phyloP scores from a whole-genome alignment of 2,329 filamentous ascomycete species.

The Colletotrichum higginsianum region DNA sequence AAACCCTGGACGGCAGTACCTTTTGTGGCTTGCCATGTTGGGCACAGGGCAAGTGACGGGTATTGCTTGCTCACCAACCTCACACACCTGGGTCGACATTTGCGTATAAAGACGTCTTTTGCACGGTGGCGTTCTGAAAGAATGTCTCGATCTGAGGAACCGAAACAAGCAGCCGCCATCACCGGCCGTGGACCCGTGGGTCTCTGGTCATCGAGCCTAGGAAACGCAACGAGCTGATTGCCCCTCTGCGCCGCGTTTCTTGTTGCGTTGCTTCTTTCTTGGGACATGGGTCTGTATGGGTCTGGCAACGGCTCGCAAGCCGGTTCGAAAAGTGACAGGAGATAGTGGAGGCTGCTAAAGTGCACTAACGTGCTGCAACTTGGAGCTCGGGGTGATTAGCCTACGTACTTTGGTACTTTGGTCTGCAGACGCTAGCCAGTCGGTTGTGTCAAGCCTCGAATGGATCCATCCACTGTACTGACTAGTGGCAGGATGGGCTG shows the following conservation, averaged over 20 bases:
- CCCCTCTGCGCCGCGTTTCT: constrained; percentile 11
- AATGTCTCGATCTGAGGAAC: background rate
- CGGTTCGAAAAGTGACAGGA: constrained; percentile 41
- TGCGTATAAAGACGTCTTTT: background rate
- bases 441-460: background rate
- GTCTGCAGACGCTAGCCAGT: constrained; percentile 15
- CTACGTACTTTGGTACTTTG: background rate
- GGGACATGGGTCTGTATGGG: constrained; percentile 8
- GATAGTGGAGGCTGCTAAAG: constrained; percentile 27
- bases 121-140: background rate
- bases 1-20: constrained; percentile 13
- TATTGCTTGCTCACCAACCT: background rate
- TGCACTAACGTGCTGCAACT: constrained; percentile 22
- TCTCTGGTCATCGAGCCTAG: background rate
- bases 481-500: constrained; percentile 15
- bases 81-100: background rate
- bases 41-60: background rate
- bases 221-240: constrained; percentile 26
- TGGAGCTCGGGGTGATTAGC: constrained; percentile 6
- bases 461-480: background rate
- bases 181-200: background rate
- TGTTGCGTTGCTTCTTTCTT: constrained; percentile 14
- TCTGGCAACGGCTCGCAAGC: constrained; percentile 33
- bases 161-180: background rate
- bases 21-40: constrained; percentile 7